Evolutionary conservation across 2,329 filamentous ascomycete genomes (phyloP).

Genomic region (Cladosporium sp.): DNA sequence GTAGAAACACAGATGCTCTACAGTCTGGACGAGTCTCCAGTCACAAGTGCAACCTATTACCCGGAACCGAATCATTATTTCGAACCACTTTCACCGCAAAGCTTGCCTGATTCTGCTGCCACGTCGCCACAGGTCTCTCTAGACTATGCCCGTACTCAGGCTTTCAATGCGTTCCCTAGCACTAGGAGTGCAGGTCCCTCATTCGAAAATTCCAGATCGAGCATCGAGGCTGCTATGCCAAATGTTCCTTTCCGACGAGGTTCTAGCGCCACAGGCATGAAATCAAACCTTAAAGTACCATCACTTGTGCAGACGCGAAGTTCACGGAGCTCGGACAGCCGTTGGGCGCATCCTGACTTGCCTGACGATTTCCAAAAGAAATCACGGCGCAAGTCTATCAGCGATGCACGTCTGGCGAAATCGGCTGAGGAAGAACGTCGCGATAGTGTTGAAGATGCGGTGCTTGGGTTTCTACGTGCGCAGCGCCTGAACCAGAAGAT

Average conservation of each 20-base stretch:
- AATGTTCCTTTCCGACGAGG: slow-evolving; percentile 15
- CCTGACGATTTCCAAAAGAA: slow-evolving; percentile 29
- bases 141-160: slow-evolving; percentile 35
- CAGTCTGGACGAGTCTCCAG: slow-evolving; percentile 8
- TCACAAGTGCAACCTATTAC: not conserved
- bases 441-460: slow-evolving; percentile 86
- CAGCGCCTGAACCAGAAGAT: slow-evolving; percentile 87
- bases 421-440: slow-evolving; percentile 69
- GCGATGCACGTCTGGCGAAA: slow-evolving; percentile 33
- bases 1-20: not conserved
- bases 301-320: not conserved
- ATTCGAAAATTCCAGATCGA: not conserved
- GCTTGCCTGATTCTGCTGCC: slow-evolving; percentile 6
- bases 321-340: not conserved
- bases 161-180: slow-evolving; percentile 30
- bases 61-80: slow-evolving; percentile 1
- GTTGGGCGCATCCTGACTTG: slow-evolving; percentile 28
- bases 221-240: slow-evolving; percentile 17
- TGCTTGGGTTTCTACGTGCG: slow-evolving; percentile 80
- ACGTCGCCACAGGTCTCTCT: slow-evolving; percentile 25
- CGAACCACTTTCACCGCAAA: slow-evolving; percentile 10
- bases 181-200: slow-evolving; percentile 10
- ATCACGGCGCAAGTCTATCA: slow-evolving; percentile 37
- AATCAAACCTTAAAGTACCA: not conserved
- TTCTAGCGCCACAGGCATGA: not conserved